Base-by-base conservation (phyloP, 2,329 filamentous ascomycete genomes). In the Rhynchosporium agropyri region DNA sequence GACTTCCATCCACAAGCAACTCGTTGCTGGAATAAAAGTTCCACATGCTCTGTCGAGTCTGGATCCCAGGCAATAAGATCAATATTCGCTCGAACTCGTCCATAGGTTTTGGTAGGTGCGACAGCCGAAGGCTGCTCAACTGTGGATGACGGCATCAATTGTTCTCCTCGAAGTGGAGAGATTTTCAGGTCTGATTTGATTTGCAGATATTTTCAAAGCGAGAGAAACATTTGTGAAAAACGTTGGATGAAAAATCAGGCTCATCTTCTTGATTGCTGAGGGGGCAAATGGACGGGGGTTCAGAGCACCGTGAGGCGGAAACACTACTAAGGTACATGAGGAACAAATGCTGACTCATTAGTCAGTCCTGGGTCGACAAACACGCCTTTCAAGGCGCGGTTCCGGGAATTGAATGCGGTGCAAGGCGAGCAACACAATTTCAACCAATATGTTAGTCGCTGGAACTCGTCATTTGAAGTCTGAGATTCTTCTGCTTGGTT, bases 1-100 rank as follows among this genome's bases (percentile, higher is more conserved):
- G 20, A 29, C 26, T 61, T 61, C 59, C 59, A 61, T 15, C 59
- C 59, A 42, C 59, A 61, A 10, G 59, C 59, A 40, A 56, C 48
- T 13, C 59, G 51, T 29, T 61, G 59, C n/a, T 45, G 51, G 12
- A 56, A 38, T 51, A 61, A 49, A 4, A 51, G 40, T 33, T 56
- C 38, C 29, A 61, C 28, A 56, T 61, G 59, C 29, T 48, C 59
- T 10, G 51, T 29, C 8, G 59, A 61, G 4, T 61, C 59, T 3
- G 59, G 51, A 49, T 61, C 51, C 59, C 59, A 61, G 1, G 59
- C 29, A 12, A 61, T 49, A n/a, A 61, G 42, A 46, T 48, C 36
- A 2, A 58, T 43, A 12, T 49, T 58, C 31, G 31, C 49, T 20
- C 29, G n/a, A 15, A n/a, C 6, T 15, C 31, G 3, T 20, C 20